Conservation (phyloP, 305 asterid species). For the Fraxinus xanthoxyloides region DNA sequence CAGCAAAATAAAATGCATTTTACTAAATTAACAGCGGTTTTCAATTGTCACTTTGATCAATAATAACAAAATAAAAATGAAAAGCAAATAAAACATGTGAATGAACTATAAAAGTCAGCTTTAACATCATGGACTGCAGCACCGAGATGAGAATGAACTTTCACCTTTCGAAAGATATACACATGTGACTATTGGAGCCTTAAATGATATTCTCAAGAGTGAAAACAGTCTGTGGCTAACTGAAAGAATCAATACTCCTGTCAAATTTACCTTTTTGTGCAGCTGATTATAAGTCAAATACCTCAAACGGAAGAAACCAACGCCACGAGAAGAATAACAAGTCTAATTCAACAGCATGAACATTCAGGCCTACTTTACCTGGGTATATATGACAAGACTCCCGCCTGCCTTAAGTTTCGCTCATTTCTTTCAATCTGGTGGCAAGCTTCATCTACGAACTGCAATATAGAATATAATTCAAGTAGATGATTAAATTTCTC, state of each 20-base stretch:
- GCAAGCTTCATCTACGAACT: slow-evolving; percentile 99
- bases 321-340: neutral
- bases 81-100: neutral
- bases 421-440: slow-evolving; percentile 97
- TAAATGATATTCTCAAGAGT: neutral
- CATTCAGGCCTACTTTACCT: slow-evolving; percentile 48
- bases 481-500: slow-evolving; percentile 17
- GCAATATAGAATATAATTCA: slow-evolving; percentile 37
- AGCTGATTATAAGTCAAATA: neutral
- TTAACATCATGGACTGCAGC: neutral
- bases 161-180: slow-evolving; percentile 2
- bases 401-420: slow-evolving; percentile 83
- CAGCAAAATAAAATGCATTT: slow-evolving; percentile 1
- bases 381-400: slow-evolving; percentile 87
- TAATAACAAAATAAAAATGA: neutral
- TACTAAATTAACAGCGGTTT: neutral
- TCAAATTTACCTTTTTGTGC: neutral
- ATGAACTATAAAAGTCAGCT: neutral
- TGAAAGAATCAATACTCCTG: neutral
- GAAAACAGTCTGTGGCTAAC: neutral
- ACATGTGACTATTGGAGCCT: neutral
- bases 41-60: neutral
- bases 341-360: neutral
- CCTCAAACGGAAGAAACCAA: neutral
- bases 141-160: neutral